These are phyloP conservation scores for Penicillium olsonii DNA, from an alignment of 2,329 filamentous ascomycete genomes.

Conservation along the genomic window DNA sequence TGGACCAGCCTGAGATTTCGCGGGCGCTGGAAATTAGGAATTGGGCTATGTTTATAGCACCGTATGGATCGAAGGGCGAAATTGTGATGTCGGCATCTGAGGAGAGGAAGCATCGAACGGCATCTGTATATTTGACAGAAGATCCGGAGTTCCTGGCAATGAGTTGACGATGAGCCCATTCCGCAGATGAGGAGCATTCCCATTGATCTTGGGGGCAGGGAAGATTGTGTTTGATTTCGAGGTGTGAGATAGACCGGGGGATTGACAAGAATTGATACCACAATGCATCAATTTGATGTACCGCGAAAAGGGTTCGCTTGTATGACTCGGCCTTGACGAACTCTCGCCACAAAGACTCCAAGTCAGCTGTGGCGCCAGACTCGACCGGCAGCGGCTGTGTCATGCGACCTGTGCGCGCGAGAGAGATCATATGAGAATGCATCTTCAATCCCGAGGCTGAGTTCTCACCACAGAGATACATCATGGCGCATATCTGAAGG, in stretches of 20 bases:
- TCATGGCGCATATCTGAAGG: constrained; percentile 46
- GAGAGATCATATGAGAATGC: constrained; percentile 44
- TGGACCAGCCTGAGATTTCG: constrained; percentile 47
- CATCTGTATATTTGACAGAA: constrained; percentile 37
- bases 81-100: constrained; percentile 30
- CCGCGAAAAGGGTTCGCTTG: constrained; percentile 46
- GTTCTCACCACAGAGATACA: constrained; percentile 43
- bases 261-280: constrained; percentile 47
- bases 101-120: constrained; percentile 41
- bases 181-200: constrained; percentile 38
- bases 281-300: constrained; percentile 47
- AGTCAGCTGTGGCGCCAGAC: constrained; percentile 28
- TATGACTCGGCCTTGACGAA: constrained; percentile 42
- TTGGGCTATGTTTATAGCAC: constrained; percentile 45
- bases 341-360: constrained; percentile 43
- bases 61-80: constrained; percentile 43
- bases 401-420: constrained; percentile 38
- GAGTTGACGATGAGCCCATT: constrained; percentile 29
- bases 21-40: constrained; percentile 46
- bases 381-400: constrained; percentile 32
- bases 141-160: constrained; percentile 26
- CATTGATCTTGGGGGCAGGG: constrained; percentile 44
- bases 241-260: constrained; percentile 32
- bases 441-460: constrained; percentile 41
- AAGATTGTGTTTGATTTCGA: constrained; percentile 49